phyloP scores from a whole-genome alignment of 2,329 filamentous ascomycete species.

The Aspergillus brasiliensis region DNA sequence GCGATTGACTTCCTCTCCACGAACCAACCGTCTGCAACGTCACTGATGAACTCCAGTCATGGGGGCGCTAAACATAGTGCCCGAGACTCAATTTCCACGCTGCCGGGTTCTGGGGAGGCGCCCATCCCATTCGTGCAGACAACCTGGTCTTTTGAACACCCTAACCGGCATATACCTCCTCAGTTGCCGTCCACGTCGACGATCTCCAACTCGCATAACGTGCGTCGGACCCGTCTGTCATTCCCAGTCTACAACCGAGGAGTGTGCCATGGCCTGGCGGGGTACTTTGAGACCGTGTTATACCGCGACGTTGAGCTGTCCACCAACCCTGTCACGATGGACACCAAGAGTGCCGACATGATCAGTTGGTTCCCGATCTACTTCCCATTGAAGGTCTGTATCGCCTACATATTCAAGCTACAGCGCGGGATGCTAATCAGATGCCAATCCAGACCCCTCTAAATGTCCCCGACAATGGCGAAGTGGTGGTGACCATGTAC shows the following conservation, averaged over 20 bases:
- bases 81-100: constrained; percentile 31
- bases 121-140: constrained; percentile 44
- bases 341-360: constrained; percentile 93
- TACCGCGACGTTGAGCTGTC: constrained; percentile 85
- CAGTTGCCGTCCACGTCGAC: constrained; percentile 35
- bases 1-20: constrained; percentile 84
- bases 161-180: constrained; percentile 41
- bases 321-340: constrained; percentile 89
- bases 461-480: constrained; percentile 78
- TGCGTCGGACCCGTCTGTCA: constrained; percentile 72
- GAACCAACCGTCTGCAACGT: constrained; percentile 50
- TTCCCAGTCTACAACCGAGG: constrained; percentile 80
- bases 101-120: constrained; percentile 30
- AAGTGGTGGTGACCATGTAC: constrained; percentile 93
- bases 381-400: constrained; percentile 84
- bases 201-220: constrained; percentile 88
- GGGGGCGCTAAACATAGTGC: constrained; percentile 22
- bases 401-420: background rate
- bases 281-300: constrained; percentile 96
- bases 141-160: constrained; percentile 50
- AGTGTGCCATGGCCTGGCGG: constrained; percentile 85
- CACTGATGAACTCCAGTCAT: constrained; percentile 15
- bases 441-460: constrained; percentile 68
- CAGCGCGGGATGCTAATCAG: background rate
- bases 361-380: constrained; percentile 99